Base-by-base conservation (phyloP, 2,329 filamentous ascomycete species). In the Zymoseptoria passerinii region DNA sequence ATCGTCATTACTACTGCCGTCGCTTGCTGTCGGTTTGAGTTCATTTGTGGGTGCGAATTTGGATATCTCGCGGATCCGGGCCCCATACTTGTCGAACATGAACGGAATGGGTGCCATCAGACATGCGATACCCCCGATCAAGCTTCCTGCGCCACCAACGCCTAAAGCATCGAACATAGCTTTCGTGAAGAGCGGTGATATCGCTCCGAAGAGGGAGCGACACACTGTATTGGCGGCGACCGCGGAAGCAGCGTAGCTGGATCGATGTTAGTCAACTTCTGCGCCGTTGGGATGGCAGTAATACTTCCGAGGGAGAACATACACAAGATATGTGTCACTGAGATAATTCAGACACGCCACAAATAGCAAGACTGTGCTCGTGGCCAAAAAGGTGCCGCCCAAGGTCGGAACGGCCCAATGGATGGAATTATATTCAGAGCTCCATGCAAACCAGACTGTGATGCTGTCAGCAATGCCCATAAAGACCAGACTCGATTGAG, bases 281-380 rank as follows among this genome's bases (percentile, higher is more conserved):
- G 35, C 7, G 35, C 13, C 16, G 4, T n/a, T 13, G n/a, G n/a
- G 13, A 2, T 13, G 50, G 50, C 27, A n/a, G 50, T 23, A n/a
- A 23, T 28, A 13, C 16, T 52, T 5, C 23, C 23, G 20, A 28
- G 27, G 5, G 50, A 29, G 68, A 50, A 68, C 70, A 55, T 64
- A 75, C 71, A 73, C 71, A 28, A 62, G 72, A 58, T 82, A 82
- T 0, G 74, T 72, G 65, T 83, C 61, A 9, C 40, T 77, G 8
- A 83, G 72, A 57, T 82, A 82, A 58, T 79, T 83, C 48, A 82
- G 68, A 61, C 78, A 80, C 28, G 75, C 23, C 52, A 83, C 77
- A 63, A 84, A 82, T 27, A 78, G 73, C 48, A 78, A 68, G 9
- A 77, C 58, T 48, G 79, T 75, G 1, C 69, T 70, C 1, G 71